Percentiles rank a stretch among this genome's conserved stretches.
Evolutionary conservation across 768 basidiomycete species (phyloP).

Genomic region (Coprinopsis marcescibilis): DNA sequence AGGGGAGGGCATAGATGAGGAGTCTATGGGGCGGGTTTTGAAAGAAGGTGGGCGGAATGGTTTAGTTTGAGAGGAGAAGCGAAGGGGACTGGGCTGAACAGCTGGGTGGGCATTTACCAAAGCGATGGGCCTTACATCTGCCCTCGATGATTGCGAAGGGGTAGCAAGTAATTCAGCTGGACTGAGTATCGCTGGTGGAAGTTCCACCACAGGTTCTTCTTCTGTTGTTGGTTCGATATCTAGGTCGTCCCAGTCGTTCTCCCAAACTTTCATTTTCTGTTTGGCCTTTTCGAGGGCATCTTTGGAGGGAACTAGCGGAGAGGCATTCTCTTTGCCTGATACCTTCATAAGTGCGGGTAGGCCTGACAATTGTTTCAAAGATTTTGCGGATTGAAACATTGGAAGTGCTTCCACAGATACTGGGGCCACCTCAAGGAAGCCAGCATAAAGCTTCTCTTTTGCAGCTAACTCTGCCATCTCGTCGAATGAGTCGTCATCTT

Average conservation of each 20-base stretch:
- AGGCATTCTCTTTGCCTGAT: constrained; percentile 19
- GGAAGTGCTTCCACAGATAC: constrained; percentile 18
- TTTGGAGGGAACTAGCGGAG: constrained; percentile 45
- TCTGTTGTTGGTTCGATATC: constrained; percentile 20
- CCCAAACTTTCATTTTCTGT: constrained; percentile 46
- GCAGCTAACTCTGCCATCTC: background rate
- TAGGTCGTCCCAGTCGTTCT: constrained; percentile 26
- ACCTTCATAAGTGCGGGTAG: constrained; percentile 25
- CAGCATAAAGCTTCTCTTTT: constrained; percentile 21
- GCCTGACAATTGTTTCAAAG: constrained; percentile 2
- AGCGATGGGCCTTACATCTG: background rate
- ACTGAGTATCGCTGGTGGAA: background rate
- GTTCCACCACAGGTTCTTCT: background rate
- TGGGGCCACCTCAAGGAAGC: constrained; percentile 43
- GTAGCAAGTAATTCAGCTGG: background rate
- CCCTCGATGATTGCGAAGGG: background rate
- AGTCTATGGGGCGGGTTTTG: background rate
- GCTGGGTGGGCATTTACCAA: background rate
- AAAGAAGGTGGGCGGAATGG: constrained; percentile 7
- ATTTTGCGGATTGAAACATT: constrained; percentile 33
- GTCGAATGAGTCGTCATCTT: background rate
- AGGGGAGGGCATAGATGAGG: constrained; percentile 17
- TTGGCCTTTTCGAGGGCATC: constrained; percentile 50
- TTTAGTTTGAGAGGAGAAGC: constrained; percentile 2
- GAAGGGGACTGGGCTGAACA: background rate